Evolutionary conservation across 441 rosid species (phyloP).

Genomic region (Geranium incanum): DNA sequence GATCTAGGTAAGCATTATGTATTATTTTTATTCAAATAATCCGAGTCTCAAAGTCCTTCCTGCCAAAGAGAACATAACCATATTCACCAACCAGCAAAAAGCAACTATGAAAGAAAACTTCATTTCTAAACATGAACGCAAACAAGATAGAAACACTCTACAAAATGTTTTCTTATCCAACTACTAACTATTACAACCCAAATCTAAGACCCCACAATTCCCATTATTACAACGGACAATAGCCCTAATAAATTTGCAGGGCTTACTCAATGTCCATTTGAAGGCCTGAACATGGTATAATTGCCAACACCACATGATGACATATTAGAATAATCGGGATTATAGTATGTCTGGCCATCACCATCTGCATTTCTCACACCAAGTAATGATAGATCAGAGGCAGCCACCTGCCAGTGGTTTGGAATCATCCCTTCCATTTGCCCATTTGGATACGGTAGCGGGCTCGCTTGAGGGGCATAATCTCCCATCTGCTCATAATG

Average conservation of each 20-base stretch:
- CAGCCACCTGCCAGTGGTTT: slow-evolving; percentile 55
- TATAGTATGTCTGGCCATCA: slow-evolving; percentile 41
- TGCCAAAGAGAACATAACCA: not conserved
- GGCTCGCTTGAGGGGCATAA: slow-evolving; percentile 39
- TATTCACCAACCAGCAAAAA: not conserved
- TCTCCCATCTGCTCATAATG: slow-evolving; percentile 37
- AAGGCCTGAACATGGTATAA: slow-evolving; percentile 58
- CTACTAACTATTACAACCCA: slow-evolving; percentile 38
- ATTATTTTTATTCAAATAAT: no score
- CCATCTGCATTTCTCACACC: slow-evolving; percentile 48
- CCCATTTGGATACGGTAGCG: slow-evolving; percentile 42
- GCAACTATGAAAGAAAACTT: not conserved
- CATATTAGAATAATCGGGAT: slow-evolving; percentile 37
- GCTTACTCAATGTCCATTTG: slow-evolving; percentile 56
- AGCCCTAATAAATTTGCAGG: slow-evolving; percentile 9
- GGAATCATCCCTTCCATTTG: slow-evolving; percentile 51
- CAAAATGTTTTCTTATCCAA: slow-evolving; percentile 33
- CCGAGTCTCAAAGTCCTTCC: no score
- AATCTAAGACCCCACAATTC: slow-evolving; percentile 32
- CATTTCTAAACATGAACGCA: slow-evolving; percentile 20
- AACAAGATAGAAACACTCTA: slow-evolving; percentile 38
- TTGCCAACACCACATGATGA: slow-evolving; percentile 49
- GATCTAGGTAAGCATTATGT: no score
- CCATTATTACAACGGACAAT: slow-evolving; percentile 24
- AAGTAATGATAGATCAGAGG: slow-evolving; percentile 48